These are phyloP conservation scores for Mortierella sp. DNA, from an alignment of 371 early-diverging fungal species.

Conservation along the genomic window DNA sequence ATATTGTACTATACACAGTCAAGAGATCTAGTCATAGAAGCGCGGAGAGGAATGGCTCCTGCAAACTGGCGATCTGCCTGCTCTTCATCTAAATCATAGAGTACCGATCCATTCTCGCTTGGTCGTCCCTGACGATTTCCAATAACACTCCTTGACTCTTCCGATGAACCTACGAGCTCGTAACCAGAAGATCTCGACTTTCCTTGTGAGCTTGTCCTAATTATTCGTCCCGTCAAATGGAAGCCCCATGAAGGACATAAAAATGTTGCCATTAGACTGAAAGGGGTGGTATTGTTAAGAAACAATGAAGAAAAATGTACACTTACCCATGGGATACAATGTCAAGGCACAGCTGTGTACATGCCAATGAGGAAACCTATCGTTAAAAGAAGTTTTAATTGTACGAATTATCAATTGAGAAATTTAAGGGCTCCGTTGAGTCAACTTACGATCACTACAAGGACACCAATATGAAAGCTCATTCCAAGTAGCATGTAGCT, in stretches of 20 bases:
- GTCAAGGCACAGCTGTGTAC: conserved; percentile 20
- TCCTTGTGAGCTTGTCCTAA: not conserved
- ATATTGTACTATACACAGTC: not conserved
- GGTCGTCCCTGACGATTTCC: not conserved
- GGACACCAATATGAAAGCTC: conserved; percentile 29
- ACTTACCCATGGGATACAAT: not conserved
- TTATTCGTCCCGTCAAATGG: too few relatives aligned
- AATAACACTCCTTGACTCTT: not conserved
- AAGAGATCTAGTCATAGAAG: not conserved
- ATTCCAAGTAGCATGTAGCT: conserved; percentile 38
- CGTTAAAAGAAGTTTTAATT: not conserved
- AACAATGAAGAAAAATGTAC: too few relatives aligned
- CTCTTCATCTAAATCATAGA: not conserved
- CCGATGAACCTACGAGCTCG: conserved; percentile 10
- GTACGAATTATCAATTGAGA: not conserved
- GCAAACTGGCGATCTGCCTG: too few relatives aligned
- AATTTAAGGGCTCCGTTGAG: not conserved
- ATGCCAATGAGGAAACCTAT: conserved; percentile 25
- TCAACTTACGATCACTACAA: conserved; percentile 23
- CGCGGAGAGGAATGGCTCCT: not conserved
- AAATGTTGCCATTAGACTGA: too few relatives aligned
- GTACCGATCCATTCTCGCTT: not conserved
- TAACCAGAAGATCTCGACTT: not conserved
- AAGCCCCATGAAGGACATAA: too few relatives aligned
- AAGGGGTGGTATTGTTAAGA: too few relatives aligned